These are phyloP conservation scores for Rhazya stricta DNA, from an alignment of 257 asterid genomes.

Conservation along the genomic window DNA sequence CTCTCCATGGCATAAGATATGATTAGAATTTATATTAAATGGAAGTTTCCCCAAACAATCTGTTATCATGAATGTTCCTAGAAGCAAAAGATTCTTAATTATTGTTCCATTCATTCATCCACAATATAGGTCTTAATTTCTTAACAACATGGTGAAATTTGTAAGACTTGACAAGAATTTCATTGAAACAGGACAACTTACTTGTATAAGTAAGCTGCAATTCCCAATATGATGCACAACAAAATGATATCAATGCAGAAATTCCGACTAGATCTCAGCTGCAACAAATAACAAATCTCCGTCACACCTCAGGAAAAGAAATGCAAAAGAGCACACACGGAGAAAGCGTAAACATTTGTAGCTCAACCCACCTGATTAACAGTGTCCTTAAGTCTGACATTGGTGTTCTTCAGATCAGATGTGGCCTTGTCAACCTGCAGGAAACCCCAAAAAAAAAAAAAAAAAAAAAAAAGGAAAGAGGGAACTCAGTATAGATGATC, in stretches of 20 bases:
- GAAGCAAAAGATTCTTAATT: neutral
- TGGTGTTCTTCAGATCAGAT: conserved; percentile 87
- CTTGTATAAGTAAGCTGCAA: conserved; percentile 96
- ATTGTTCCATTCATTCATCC: neutral
- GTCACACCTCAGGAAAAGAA: neutral
- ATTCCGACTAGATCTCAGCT: conserved; percentile 96
- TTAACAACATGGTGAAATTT: neutral
- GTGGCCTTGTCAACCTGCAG: conserved; percentile 94
- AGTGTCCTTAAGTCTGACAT: conserved; percentile 90
- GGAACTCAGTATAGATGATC: conserved; percentile 8
- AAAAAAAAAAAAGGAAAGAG: conserved; percentile 15
- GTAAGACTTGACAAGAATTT: neutral
- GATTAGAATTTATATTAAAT: neutral
- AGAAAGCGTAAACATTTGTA: neutral
- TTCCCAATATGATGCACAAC: conserved; percentile 85
- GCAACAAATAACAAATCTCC: conserved; percentile 29
- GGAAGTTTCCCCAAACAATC: neutral
- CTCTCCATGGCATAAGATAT: neutral
- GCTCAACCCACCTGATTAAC: conserved; percentile 74
- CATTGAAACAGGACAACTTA: conserved; percentile 29
- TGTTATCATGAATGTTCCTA: neutral
- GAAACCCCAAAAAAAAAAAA: no score
- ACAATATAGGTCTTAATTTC: neutral
- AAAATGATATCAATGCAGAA: conserved; percentile 88
- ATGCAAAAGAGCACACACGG: neutral